Evolutionary conservation across 2,329 filamentous ascomycete species (phyloP).

Genomic region (Elsinoe necatrix): DNA sequence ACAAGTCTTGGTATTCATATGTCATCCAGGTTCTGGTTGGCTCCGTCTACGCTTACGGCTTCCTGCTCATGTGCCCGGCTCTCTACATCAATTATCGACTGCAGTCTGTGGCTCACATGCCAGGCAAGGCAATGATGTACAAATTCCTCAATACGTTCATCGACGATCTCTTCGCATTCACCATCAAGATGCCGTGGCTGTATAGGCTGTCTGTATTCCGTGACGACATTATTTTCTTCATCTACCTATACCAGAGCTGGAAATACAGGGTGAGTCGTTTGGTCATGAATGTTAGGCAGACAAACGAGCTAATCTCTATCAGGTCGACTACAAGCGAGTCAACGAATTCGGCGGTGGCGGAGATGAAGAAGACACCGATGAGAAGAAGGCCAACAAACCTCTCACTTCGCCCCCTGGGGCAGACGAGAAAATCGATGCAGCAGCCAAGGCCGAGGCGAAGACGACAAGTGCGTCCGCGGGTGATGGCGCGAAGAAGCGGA

Average conservation of each 20-base stretch:
- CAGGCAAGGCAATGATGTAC: constrained; percentile 91
- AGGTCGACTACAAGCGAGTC: constrained; percentile 75
- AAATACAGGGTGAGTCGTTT: constrained; percentile 55
- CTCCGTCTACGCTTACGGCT: constrained; percentile 94
- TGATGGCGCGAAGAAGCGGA: constrained; percentile 22
- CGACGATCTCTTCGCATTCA: constrained; percentile 96
- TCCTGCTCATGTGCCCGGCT: constrained; percentile 97
- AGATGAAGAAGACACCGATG: constrained; percentile 65
- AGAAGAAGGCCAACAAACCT: constrained; percentile 39
- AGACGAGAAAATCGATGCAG: constrained; percentile 20
- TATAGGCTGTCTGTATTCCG: constrained; percentile 86
- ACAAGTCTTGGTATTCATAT: constrained; percentile 98
- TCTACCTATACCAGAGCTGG: constrained; percentile 92
- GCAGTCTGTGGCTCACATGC: constrained; percentile 89
- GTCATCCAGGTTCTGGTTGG: constrained; percentile 91
- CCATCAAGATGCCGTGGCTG: constrained; percentile 96
- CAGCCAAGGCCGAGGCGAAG: constrained; percentile 18
- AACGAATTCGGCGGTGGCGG: constrained; percentile 98
- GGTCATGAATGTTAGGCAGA: not conserved
- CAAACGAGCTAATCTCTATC: not conserved
- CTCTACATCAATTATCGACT: constrained; percentile 99
- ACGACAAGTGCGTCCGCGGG: constrained; percentile 16
- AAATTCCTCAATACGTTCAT: constrained; percentile 99
- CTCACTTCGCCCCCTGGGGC: constrained; percentile 28
- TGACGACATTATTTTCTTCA: constrained; percentile 96